These are phyloP conservation scores for Acanthamoeba royreba DNA, from an alignment of 208 protist genomes.

Conservation along the genomic window DNA sequence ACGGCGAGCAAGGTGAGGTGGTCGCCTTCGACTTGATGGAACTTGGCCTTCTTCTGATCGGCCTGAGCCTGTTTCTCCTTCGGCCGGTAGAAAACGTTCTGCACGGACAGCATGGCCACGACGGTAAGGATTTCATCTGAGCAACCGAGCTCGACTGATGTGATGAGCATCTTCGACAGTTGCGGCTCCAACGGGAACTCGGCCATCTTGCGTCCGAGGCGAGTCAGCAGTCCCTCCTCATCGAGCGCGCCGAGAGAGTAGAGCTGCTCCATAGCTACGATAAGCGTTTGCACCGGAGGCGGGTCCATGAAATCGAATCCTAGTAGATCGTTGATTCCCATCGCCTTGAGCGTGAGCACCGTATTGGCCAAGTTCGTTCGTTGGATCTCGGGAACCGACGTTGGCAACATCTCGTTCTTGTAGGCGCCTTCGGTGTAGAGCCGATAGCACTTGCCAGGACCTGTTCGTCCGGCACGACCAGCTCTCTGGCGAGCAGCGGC, in stretches of 20 bases:
- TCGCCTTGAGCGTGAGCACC: conserved; percentile 81
- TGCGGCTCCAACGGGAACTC: conserved; percentile 98
- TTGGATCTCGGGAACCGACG: conserved; percentile 84
- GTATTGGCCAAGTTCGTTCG: conserved; percentile 75
- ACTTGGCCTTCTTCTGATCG: conserved; percentile 94
- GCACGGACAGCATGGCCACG: conserved; percentile 92
- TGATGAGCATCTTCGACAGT: conserved; percentile 94
- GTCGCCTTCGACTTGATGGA: conserved; percentile 94
- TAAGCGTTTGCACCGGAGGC: conserved; percentile 84
- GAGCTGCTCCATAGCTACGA: conserved; percentile 93
- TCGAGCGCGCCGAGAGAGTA: conserved; percentile 95
- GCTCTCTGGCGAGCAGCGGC: conserved; percentile 75
- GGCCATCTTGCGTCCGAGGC: conserved; percentile 92
- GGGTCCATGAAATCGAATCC: conserved; percentile 84
- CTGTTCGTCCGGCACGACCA: conserved; percentile 79
- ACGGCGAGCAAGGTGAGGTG: conserved; percentile 96
- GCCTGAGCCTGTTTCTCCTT: conserved; percentile 88
- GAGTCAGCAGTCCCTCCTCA: conserved; percentile 93
- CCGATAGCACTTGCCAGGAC: conserved; percentile 72
- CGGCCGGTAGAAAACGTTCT: conserved; percentile 85
- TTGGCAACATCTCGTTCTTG: not conserved
- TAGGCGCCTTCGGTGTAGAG: conserved; percentile 81
- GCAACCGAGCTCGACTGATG: conserved; percentile 90
- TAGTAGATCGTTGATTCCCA: conserved; percentile 84
- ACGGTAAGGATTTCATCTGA: conserved; percentile 92